Conservation (phyloP, 805 yeast species). For the Pichia insulana region DNA sequence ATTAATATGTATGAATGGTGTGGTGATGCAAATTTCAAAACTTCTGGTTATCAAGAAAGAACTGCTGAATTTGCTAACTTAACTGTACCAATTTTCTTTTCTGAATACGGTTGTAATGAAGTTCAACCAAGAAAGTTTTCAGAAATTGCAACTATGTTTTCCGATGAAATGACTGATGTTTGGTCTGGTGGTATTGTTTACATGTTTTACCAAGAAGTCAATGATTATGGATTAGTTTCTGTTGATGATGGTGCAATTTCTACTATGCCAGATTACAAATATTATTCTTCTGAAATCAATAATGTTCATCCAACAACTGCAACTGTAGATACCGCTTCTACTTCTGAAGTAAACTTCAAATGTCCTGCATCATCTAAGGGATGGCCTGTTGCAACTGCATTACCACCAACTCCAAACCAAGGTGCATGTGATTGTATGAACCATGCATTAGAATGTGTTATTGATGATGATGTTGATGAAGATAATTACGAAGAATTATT, state of each 20-base stretch:
- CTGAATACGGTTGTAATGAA: constrained; percentile 75
- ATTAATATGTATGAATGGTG: constrained; percentile 90
- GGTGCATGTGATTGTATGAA: constrained; percentile 58
- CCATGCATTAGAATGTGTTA: constrained; percentile 49
- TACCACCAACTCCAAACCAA: constrained; percentile 75
- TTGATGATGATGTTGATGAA: constrained; percentile 41
- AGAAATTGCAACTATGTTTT: constrained; percentile 59
- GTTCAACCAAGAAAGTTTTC: constrained; percentile 63
- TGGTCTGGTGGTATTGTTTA: constrained; percentile 91
- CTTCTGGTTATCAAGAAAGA: constrained; percentile 60
- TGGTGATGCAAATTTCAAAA: constrained; percentile 48
- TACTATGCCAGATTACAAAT: constrained; percentile 54
- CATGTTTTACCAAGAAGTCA: constrained; percentile 73
- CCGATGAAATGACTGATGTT: constrained; percentile 64
- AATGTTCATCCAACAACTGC: constrained; percentile 46
- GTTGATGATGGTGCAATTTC: constrained; percentile 39
- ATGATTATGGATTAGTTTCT: constrained; percentile 66
- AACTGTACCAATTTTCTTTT: constrained; percentile 68
- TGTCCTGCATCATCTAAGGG: constrained; percentile 51
- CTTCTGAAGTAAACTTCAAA: constrained; percentile 37
- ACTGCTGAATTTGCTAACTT: constrained; percentile 56
- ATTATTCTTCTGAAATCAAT: constrained; percentile 53
- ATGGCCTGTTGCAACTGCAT: constrained; percentile 60
- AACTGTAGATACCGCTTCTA: constrained; percentile 30
- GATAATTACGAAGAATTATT: constrained; percentile 55